Percentiles rank a stretch among this genome's conserved stretches.
These are phyloP conservation scores for Chaetomium cochliodes DNA, from an alignment of 495 filamentous ascomycete genomes.

Conservation along the genomic window DNA sequence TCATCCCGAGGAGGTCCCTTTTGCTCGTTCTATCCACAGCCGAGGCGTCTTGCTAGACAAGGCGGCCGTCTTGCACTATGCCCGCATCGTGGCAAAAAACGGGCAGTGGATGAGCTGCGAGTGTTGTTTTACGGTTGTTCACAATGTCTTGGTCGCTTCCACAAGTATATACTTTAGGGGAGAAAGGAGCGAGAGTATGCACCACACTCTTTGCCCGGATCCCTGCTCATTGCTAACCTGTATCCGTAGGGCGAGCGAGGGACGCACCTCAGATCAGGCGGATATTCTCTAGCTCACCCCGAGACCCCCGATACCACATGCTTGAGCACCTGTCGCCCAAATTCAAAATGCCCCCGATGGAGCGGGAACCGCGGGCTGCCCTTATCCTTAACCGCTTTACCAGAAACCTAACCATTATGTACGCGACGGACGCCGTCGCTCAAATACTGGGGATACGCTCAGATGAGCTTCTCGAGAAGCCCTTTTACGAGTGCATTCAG, in stretches of 20 bases:
- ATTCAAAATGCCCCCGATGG: conserved; percentile 64
- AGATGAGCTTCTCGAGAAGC: conserved; percentile 64
- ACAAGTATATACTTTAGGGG: conserved; percentile 75
- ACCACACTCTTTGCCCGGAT: not conserved
- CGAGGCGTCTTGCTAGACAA: conserved; percentile 77
- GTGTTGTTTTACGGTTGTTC: conserved; percentile 85
- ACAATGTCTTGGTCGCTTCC: conserved; percentile 82
- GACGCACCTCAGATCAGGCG: conserved; percentile 76
- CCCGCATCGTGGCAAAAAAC: conserved; percentile 63
- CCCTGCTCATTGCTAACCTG: conserved; percentile 16
- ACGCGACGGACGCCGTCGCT: conserved; percentile 71
- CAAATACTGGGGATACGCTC: conserved; percentile 69
- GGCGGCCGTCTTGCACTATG: conserved; percentile 81
- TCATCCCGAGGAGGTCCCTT: conserved; percentile 75
- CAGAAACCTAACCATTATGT: conserved; percentile 79
- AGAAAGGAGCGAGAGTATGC: conserved; percentile 68
- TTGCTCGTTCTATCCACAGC: conserved; percentile 69
- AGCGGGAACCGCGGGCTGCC: conserved; percentile 78
- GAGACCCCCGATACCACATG: conserved; percentile 90
- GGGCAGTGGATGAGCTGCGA: conserved; percentile 80
- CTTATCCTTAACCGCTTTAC: conserved; percentile 88
- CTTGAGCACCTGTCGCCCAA: conserved; percentile 79
- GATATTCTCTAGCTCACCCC: conserved; percentile 76
- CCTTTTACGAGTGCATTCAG: conserved; percentile 80
- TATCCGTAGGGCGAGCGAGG: conserved; percentile 63